These are phyloP conservation scores for Tuber borchii DNA, from an alignment of 495 filamentous ascomycete species.

Conservation along the genomic window DNA sequence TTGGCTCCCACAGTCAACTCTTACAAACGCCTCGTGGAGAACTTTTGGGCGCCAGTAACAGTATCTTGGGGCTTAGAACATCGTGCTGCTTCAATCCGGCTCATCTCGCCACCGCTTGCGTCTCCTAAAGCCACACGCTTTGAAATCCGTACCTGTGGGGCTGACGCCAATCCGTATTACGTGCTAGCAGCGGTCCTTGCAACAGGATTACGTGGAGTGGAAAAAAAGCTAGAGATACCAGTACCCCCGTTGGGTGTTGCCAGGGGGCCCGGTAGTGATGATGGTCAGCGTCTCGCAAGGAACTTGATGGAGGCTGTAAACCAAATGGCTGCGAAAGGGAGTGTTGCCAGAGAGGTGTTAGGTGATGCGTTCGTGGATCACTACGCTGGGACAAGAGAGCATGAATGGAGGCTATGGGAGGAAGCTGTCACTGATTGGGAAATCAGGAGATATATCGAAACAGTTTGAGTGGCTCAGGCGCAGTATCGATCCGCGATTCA, in stretches of 20 bases:
- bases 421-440: conserved; percentile 52
- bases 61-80: conserved; percentile 97
- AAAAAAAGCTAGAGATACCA: conserved; percentile 77
- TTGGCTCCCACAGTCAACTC: conserved; percentile 92
- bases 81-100: conserved; percentile 78
- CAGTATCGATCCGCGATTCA: not conserved
- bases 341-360: conserved; percentile 83
- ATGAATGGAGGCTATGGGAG: conserved; percentile 87
- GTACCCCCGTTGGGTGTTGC: conserved; percentile 78
- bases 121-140: conserved; percentile 80
- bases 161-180: conserved; percentile 80
- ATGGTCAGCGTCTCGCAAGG: conserved; percentile 61
- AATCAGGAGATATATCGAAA: conserved; percentile 67
- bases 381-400: conserved; percentile 83
- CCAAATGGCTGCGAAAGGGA: conserved; percentile 64
- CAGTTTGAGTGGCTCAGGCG: conserved; percentile 47
- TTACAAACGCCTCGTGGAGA: conserved; percentile 95
- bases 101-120: conserved; percentile 80
- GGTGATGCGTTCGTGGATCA: conserved; percentile 95
- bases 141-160: conserved; percentile 84
- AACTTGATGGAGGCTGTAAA: conserved; percentile 72
- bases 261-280: conserved; percentile 68
- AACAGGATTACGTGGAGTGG: conserved; percentile 79
- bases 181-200: conserved; percentile 82
- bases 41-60: conserved; percentile 97